Percentiles rank a stretch among this genome's conserved stretches.
Evolutionary conservation across 208 protist species (phyloP).

Genomic region (Giardia muris): DNA sequence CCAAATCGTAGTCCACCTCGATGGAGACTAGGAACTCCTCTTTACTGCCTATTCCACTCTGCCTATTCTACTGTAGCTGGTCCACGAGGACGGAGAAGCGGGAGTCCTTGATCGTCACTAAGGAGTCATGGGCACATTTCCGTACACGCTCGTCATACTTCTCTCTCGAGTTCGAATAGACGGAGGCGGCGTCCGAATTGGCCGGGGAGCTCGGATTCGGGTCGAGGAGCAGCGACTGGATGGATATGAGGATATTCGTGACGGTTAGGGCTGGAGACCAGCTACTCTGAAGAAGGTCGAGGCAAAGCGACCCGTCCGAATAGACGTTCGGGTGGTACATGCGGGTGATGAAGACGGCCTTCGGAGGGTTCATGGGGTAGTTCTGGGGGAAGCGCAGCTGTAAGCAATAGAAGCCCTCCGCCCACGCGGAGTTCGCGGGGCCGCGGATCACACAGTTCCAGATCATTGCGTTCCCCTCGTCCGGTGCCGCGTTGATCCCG

Average conservation of each 20-base stretch:
- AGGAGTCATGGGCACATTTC: too few species aligned
- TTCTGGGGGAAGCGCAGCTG: neutral
- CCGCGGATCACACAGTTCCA: neutral
- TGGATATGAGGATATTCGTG: slow-evolving; percentile 57
- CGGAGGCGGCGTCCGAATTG: slow-evolving; percentile 65
- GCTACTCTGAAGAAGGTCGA: slow-evolving; percentile 81
- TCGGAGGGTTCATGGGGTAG: neutral
- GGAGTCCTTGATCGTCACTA: too few species aligned
- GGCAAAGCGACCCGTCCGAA: slow-evolving; percentile 77
- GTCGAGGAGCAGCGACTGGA: slow-evolving; percentile 60
- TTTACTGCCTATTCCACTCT: too few species aligned
- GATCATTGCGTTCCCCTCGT: neutral
- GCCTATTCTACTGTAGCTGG: too few species aligned
- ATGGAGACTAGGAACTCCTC: too few species aligned
- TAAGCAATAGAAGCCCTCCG: neutral
- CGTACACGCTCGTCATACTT: too few species aligned
- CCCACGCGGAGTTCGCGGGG: neutral
- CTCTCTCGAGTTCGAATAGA: too few species aligned
- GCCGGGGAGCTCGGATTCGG: slow-evolving; percentile 65
- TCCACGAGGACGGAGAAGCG: too few species aligned
- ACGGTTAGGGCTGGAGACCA: slow-evolving; percentile 61
- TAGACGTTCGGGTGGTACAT: slow-evolving; percentile 54
- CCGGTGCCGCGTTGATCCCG: neutral
- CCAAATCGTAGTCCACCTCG: too few species aligned
- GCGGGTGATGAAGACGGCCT: neutral